A percentile compares a stretch with the other conserved stretches of the same genome.
Conservation (phyloP, 164 flowering plant genomes). For the Vitis vinifera region ASM3070453v1 NC_081812.1:13898501-13899000, state of each 20-base stretch:
- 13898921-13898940: conserved; percentile 68
- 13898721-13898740: conserved; percentile 47
- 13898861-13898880: conserved; percentile 75
- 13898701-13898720: conserved; percentile 92
- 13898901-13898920: conserved; percentile 68
- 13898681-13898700: conserved; percentile 77
- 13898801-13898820: conserved; percentile 64
- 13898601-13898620: conserved; percentile 79
- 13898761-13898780: conserved; percentile 41
- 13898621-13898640: conserved; percentile 89
- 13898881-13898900: conserved; percentile 80
- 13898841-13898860: conserved; percentile 85
- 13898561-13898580: conserved; percentile 62
- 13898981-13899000: conserved; percentile 80
- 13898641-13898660: conserved; percentile 81
- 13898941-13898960: conserved; percentile 76
- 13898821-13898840: conserved; percentile 83
- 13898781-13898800: conserved; percentile 72
- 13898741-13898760: conserved; percentile 34
- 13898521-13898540: conserved; percentile 79
- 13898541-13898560: conserved; percentile 71
- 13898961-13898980: conserved; percentile 86
- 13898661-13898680: conserved; percentile 86
- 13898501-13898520: conserved; percentile 85
- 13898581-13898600: conserved; percentile 80